Base-by-base conservation (phyloP, 352 stramenopile species). In the Globisporangium recalcitrans region DNA sequence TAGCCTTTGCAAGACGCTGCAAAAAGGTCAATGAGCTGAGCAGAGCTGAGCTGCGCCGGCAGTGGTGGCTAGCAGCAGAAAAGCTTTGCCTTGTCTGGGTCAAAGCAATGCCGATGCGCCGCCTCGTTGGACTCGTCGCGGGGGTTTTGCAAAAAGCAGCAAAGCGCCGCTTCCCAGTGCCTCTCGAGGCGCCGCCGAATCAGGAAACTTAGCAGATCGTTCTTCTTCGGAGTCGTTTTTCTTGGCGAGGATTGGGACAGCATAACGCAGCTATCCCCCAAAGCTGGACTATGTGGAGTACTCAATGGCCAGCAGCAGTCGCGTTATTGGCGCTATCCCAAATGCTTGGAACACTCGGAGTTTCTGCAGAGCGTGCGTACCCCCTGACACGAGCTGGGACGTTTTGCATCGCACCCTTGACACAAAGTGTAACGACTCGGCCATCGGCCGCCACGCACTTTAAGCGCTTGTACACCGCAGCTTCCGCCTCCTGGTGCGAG, bases 31-130 rank as follows among this genome's bases (percentile, higher is more conserved):
- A 32, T 34, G 47, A 52, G 13, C 46, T 5, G 22, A 16, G 24
- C 4, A 6, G 46, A 16, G 44, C 1, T 22, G n/a, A n/a, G n/a
- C n/a, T n/a, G n/a, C n/a, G 44, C 8, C 40, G 19, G 40, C 22
- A 5, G 16, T 7, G n/a, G n/a, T 51, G 44, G 40, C 4, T 9
- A 34, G 7, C 40, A n/a, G 14, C 40, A 51, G 44, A 29, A 16
- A 26, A 51, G 4, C 21, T 21, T 26, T 19, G n/a, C 24, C 13
- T 13, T 29, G 9, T 4, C 14, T 49, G 10, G 42, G 16, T 1
- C 11, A 52, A 52, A 52, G n/a, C n/a, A n/a, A n/a, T n/a, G n/a
- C 47, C 47, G 14, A 44, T 22, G 47, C 47, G 42, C 38, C 40
- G 7, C 36, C 36, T 24, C 21, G 44, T 29, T 29, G 44, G 44